Conservation (phyloP, 139 green algal genomes). For the Pseudopediastrum boryanum region DNA sequence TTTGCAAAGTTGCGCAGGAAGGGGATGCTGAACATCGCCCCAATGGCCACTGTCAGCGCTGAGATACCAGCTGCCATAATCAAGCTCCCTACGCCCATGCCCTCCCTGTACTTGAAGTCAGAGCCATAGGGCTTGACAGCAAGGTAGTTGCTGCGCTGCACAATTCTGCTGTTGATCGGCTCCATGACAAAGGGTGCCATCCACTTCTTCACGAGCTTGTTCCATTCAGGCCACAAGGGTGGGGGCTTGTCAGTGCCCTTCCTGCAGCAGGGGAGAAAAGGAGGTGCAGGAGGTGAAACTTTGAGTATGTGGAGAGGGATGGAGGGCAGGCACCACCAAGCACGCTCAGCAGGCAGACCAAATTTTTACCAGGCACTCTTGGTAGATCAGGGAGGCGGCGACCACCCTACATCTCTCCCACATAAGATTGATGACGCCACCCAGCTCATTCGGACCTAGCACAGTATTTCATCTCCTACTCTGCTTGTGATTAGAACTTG, state of each 20-base stretch:
- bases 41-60: conserved; percentile 10
- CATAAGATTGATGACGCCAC: too few relatives aligned
- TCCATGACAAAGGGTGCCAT: conserved; percentile 70
- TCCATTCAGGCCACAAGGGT: conserved; percentile 29
- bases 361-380: too few relatives aligned
- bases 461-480: too few relatives aligned
- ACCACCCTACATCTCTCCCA: too few relatives aligned
- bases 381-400: too few relatives aligned
- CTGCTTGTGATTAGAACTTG: too few relatives aligned
- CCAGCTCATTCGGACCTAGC: too few relatives aligned
- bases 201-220: conserved; percentile 38
- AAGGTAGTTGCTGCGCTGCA: conserved; percentile 67
- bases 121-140: conserved; percentile 47
- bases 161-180: conserved; percentile 58
- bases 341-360: too few relatives aligned
- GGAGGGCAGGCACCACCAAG: too few relatives aligned
- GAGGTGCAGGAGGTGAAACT: too few relatives aligned
- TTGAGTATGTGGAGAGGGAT: not conserved
- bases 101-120: conserved; percentile 71
- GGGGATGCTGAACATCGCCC: conserved; percentile 18
- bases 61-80: conserved; percentile 22
- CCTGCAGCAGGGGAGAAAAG: not conserved
- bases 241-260: conserved; percentile 37
- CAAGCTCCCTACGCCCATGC: conserved; percentile 11
- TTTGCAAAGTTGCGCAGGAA: conserved; percentile 35